phyloP scores from a whole-genome alignment of 176 grass and related monocot genomes.

The Aegilops speltoides region DNA sequence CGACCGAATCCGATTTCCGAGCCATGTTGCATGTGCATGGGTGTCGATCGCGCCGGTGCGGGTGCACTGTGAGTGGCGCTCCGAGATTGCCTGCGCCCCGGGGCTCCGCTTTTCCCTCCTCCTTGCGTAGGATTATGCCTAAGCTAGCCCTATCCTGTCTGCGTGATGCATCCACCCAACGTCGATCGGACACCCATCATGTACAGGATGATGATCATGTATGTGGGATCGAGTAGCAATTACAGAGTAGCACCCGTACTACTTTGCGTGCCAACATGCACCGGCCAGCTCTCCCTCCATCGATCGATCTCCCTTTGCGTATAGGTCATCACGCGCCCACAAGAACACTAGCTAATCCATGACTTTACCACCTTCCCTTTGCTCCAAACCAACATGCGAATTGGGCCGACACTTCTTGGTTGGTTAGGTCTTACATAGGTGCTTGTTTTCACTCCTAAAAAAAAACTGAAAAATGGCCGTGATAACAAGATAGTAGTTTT shows the following conservation, averaged over 20 bases:
- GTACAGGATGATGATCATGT: too few relatives aligned
- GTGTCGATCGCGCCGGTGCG: not conserved
- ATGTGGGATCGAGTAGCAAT: not conserved
- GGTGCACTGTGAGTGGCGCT: constrained; percentile 12
- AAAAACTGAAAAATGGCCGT: too few relatives aligned
- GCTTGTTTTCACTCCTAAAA: not conserved
- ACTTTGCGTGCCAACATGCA: not conserved
- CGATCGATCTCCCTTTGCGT: not conserved
- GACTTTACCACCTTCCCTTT: constrained; percentile 2
- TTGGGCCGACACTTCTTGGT: constrained; percentile 16
- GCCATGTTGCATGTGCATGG: not conserved
- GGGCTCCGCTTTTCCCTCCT: not conserved
- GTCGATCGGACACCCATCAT: not conserved
- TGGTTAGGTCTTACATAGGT: constrained; percentile 19
- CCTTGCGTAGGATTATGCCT: not conserved
- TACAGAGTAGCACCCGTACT: not conserved
- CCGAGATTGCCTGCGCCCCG: constrained; percentile 18
- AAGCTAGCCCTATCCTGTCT: not conserved
- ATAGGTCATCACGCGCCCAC: constrained; percentile 32
- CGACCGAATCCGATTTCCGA: not conserved
- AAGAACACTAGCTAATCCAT: constrained; percentile 40
- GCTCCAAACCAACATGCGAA: not conserved
- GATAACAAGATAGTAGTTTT: not conserved
- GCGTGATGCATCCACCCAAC: not conserved
- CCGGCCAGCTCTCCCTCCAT: not conserved